A percentile compares a stretch with the other conserved stretches of the same genome.
Evolutionary conservation across 2,329 filamentous ascomycete species (phyloP).

Genomic region (Westerdykella sp.): DNA sequence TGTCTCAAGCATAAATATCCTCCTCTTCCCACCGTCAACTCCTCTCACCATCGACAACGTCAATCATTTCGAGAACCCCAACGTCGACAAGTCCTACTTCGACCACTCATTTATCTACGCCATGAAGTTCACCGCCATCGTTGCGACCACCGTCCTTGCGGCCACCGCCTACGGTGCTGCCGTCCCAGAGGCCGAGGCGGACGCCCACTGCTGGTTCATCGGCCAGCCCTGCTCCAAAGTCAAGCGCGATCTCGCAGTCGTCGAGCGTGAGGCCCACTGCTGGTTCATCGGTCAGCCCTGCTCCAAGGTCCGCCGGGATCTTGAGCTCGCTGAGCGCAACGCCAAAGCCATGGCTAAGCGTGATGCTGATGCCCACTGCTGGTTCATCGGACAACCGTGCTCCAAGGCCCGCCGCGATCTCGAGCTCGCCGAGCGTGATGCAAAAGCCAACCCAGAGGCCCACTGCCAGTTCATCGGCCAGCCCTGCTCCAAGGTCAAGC

Average conservation of each 20-base stretch:
- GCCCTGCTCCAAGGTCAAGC: constrained; percentile 23
- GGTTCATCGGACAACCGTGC: constrained; percentile 21
- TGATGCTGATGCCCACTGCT: constrained; percentile 15
- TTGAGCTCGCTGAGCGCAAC: neutral
- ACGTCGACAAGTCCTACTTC: constrained; percentile 5
- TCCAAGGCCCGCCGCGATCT: constrained; percentile 9
- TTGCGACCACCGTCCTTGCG: constrained; percentile 39
- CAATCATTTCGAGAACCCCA: neutral
- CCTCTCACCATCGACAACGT: constrained; percentile 2
- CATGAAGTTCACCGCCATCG: constrained; percentile 46
- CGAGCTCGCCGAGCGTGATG: constrained; percentile 22
- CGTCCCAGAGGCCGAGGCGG: constrained; percentile 34
- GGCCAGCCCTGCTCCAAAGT: constrained; percentile 15
- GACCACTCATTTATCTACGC: constrained; percentile 11
- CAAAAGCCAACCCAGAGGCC: constrained; percentile 19
- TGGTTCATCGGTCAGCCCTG: constrained; percentile 16
- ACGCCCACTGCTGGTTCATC: constrained; percentile 21
- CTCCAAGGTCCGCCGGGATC: constrained; percentile 8
- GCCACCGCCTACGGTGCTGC: constrained; percentile 37
- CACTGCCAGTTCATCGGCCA: constrained; percentile 13
- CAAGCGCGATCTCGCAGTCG: constrained; percentile 7
- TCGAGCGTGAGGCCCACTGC: constrained; percentile 22
- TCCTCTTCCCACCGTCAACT: constrained; percentile 1
- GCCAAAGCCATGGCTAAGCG: constrained; percentile 7
- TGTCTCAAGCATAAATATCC: constrained; percentile 10